These are phyloP conservation scores for Wickerhamomyces rabaulensis DNA, from an alignment of 805 yeast genomes.

Conservation along the genomic window DNA sequence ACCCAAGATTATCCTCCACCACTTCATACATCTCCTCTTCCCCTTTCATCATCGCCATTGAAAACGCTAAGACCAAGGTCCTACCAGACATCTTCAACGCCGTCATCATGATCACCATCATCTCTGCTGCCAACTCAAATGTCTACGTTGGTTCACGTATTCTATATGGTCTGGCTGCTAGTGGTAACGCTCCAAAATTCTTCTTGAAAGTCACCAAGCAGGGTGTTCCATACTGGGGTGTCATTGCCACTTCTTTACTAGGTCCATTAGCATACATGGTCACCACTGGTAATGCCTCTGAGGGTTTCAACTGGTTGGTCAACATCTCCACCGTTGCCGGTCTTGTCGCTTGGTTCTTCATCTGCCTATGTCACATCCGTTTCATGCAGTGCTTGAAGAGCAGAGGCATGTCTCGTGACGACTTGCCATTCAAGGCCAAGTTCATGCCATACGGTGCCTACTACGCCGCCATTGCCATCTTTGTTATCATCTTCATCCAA, in stretches of 20 bases:
- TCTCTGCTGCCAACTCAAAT: slow-evolving; percentile 76
- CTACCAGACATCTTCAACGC: slow-evolving; percentile 71
- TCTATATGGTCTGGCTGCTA: slow-evolving; percentile 56
- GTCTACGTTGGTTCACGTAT: slow-evolving; percentile 70
- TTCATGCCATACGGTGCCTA: slow-evolving; percentile 66
- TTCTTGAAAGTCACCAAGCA: slow-evolving; percentile 43
- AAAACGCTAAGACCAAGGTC: slow-evolving; percentile 59
- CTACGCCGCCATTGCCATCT: slow-evolving; percentile 51
- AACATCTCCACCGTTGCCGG: slow-evolving; percentile 75
- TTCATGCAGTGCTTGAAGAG: slow-evolving; percentile 60
- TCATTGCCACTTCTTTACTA: slow-evolving; percentile 48
- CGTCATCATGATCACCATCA: slow-evolving; percentile 56
- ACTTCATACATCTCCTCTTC: slow-evolving; percentile 47
- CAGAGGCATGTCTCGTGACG: slow-evolving; percentile 62
- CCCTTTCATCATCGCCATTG: slow-evolving; percentile 69
- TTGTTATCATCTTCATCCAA: slow-evolving; percentile 60
- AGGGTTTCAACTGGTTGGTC: slow-evolving; percentile 67
- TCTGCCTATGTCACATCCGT: slow-evolving; percentile 63
- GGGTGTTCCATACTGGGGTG: slow-evolving; percentile 63
- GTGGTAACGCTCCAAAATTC: slow-evolving; percentile 52
- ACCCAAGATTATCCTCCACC: slow-evolving; percentile 40
- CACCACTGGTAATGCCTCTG: slow-evolving; percentile 41
- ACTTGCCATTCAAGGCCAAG: slow-evolving; percentile 67
- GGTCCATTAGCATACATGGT: slow-evolving; percentile 64
- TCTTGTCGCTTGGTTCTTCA: slow-evolving; percentile 66